Base-by-base conservation (phyloP, 2,329 filamentous ascomycete species). In the Elsinoe necatrix region DNA sequence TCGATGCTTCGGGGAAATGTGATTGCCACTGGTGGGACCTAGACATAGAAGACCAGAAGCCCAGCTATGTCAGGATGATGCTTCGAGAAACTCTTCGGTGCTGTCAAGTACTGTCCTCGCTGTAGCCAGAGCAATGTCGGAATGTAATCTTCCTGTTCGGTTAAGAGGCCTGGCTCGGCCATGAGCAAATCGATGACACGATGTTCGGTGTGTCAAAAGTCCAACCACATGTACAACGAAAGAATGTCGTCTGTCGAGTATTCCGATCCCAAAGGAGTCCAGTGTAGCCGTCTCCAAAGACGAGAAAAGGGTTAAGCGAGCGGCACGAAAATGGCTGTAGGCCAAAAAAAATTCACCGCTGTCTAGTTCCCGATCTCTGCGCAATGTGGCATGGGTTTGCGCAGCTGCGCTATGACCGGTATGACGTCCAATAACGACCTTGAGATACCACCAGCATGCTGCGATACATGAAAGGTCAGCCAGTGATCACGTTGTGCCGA, bases 1-100 rank as follows among this genome's bases (percentile, higher is more conserved):
- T 34, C 20, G 48, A 37, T 39, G 48, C 48, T 52, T 52, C 48
- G 48, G 48, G 48, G 34, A 39, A 52, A 52, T 52, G 48, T 52
- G 48, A 29, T 39, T 20, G 29, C 48, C 48, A 52, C 29, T 39
- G 31, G 31, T 37, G 34, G 48, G 48, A 52, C 48, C 29, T 52
- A 52, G 48, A 52, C 48, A 52, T 52, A 39, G 29, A 34, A 52
- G 48, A 20, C 48, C 29, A 52, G 48, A 25, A 52, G 48, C 34
- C 48, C 31, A 20, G n/a, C 41, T 45, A 52, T 37, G 34, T 23
- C 29, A n/a, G 21, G 45, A 16, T 31, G 16, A n/a, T 34, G 12
- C 12, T 25, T 20, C 12, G 21, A 25, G 25, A 50, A 31, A 18
- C 16, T 14, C 27, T 50, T 7, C 14, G n/a, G 11, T 3, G 14